Evolutionary conservation across 116 monocot genomes (phyloP), one percentile per base, ranked within the genome.

Genomic region (Trichopus zeylanicus): DNA sequence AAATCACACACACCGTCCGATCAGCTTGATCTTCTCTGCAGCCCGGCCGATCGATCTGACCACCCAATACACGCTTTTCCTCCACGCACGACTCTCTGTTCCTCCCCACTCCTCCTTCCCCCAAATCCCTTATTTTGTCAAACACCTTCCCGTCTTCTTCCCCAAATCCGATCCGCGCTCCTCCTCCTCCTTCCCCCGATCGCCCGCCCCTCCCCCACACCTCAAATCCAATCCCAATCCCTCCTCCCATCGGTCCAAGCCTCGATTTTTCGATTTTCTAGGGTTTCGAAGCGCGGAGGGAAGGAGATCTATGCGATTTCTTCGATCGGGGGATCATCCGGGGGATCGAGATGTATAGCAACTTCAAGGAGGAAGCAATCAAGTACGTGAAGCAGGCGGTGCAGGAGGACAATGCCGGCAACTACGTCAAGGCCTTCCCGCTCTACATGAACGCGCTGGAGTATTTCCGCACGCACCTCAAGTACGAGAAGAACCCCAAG

Each of bases 401-500:
- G 20, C 84, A 87, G 66, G 97, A 91, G 62, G 97, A 97, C 84
- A 97, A 90, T 78, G 97, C 91, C 19, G 97, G 97, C 24, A 97
- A 97, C 80, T 97, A 97, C 57, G 86, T 82, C 32, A 97, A 97
- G 76, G 97, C 97, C 2, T 97, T 97, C 63, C 87, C 97, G 4
- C 73, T 97, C 26, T 97, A 97, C 73, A 97, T 97, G 97, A 97
- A 97, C 70, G 97, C 97, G n/a, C 79, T 97, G 7, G 97, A 97
- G 68, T 97, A 97, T 80, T 97, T 97, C 77, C 73, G 71, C 52
- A 97, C 97, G 51, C 97, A 97, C 65, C 97, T 97, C 68, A 97
- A 97, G 77, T 97, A 97, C 79, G 97, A 97, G 81, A 97, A 91
- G 79, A 97, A 97, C 71, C 97, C 97, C 31, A 91, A 97, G 79